These are phyloP conservation scores for Mortierella antarctica DNA, from an alignment of 192 early-diverging fungal species.

Conservation along the genomic window DNA sequence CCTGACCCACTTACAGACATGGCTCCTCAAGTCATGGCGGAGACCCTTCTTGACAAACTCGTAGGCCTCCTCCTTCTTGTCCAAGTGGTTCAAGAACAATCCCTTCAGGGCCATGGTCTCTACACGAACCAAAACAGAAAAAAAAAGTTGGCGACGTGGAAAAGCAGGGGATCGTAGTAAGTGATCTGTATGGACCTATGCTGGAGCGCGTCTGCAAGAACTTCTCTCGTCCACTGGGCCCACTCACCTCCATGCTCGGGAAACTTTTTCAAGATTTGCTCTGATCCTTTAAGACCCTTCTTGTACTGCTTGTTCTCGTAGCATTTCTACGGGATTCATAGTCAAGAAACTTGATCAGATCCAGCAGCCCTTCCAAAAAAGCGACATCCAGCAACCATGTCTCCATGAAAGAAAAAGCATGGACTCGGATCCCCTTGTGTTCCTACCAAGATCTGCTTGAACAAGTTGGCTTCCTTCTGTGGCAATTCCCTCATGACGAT, in stretches of 20 bases:
- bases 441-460: conserved; percentile 77
- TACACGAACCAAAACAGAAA: conserved; percentile 9
- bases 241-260: conserved; percentile 88
- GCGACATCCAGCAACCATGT: background rate
- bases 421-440: background rate
- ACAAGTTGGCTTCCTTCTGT: conserved; percentile 75
- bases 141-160: background rate
- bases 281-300: conserved; percentile 89
- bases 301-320: conserved; percentile 97
- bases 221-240: background rate
- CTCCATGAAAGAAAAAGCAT: background rate
- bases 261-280: conserved; percentile 93
- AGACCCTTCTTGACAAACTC: conserved; percentile 88
- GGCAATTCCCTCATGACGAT: conserved; percentile 68
- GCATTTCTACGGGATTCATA: conserved; percentile 73
- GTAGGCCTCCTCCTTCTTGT: conserved; percentile 92
- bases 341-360: background rate
- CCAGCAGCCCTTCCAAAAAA: background rate
- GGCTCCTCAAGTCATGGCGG: conserved; percentile 80
- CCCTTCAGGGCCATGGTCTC: conserved; percentile 97
- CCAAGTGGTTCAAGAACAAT: conserved; percentile 89
- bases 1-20: conserved; percentile 75
- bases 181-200: background rate
- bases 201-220: background rate
- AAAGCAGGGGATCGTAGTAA: background rate